phyloP scores from a whole-genome alignment of 1,284 basidiomycete species.

The Tylopilus sp. region DNA sequence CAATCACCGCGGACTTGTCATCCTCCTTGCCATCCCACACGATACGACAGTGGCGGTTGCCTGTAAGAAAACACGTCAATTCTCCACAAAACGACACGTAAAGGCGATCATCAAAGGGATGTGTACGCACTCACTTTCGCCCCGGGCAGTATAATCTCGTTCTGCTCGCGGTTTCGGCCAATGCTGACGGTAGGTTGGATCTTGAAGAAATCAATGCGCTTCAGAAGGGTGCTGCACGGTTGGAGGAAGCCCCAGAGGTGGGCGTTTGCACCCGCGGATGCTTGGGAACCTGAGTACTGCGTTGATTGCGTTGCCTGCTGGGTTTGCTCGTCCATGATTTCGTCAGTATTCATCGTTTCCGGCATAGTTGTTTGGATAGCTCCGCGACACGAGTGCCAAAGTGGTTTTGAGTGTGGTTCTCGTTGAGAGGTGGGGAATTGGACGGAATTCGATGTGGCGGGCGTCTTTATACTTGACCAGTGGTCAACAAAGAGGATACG shows the following conservation, averaged over 20 bases:
- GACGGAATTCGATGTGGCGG: background rate
- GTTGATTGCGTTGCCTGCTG: constrained; percentile 53
- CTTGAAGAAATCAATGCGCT: constrained; percentile 59
- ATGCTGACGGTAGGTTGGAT: constrained; percentile 45
- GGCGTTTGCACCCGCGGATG: constrained; percentile 33
- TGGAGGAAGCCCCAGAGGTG: constrained; percentile 69
- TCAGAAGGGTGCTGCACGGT: constrained; percentile 49
- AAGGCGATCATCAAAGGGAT: constrained; percentile 10
- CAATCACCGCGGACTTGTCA: constrained; percentile 52
- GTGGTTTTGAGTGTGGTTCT: background rate
- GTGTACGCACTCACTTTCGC: constrained; percentile 68
- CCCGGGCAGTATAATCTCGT: constrained; percentile 57
- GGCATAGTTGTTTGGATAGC: constrained; percentile 12
- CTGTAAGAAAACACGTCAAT: constrained; percentile 38
- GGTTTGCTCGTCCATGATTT: constrained; percentile 37
- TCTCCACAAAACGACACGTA: constrained; percentile 12
- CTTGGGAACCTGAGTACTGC: constrained; percentile 35
- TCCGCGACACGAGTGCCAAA: background rate
- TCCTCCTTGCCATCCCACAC: constrained; percentile 62
- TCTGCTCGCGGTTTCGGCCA: constrained; percentile 49
- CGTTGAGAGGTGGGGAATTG: background rate
- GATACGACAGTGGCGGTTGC: constrained; percentile 63
- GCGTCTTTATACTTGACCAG: constrained; percentile 20
- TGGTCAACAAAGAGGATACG: constrained; percentile 17
- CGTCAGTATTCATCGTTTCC: constrained; percentile 29